A percentile compares a stretch with the other conserved stretches of the same genome.
These are phyloP conservation scores for Aphanomyces invadans DNA, from an alignment of 352 stramenopile species.

Conservation along the genomic window DNA sequence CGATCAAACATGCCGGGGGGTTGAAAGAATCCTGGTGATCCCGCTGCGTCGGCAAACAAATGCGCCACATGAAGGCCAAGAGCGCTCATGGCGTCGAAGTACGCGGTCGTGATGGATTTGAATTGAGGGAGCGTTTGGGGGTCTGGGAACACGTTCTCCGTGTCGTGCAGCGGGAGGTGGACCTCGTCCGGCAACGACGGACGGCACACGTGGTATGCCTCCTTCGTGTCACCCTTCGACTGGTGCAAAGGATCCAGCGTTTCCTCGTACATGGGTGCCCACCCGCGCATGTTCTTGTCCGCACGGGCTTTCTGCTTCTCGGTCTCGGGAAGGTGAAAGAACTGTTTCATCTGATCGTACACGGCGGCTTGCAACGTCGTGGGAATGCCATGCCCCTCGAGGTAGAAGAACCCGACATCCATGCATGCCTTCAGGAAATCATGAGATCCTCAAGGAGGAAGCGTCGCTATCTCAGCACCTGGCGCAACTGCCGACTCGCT, in stretches of 20 bases:
- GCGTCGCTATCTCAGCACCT: neutral
- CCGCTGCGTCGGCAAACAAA: conserved; percentile 49
- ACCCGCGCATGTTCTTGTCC: conserved; percentile 66
- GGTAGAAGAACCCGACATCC: conserved; percentile 66
- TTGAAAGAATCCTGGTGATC: conserved; percentile 41
- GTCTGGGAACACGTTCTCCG: conserved; percentile 53
- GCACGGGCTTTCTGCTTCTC: conserved; percentile 54
- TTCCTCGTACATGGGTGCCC: conserved; percentile 65
- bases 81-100: conserved; percentile 46
- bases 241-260: conserved; percentile 50
- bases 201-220: conserved; percentile 69
- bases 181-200: conserved; percentile 40
- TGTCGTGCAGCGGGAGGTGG: conserved; percentile 51
- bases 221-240: conserved; percentile 54
- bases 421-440: conserved; percentile 36
- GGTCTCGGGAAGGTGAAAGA: conserved; percentile 41
- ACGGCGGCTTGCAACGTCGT: conserved; percentile 33
- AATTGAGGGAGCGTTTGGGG: conserved; percentile 37
- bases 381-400: conserved; percentile 44
- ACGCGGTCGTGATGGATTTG: conserved; percentile 41
- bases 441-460: neutral
- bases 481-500: conserved; percentile 40
- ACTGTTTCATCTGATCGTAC: conserved; percentile 49
- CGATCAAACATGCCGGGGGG: conserved; percentile 53
- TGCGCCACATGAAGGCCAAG: conserved; percentile 43